These are phyloP conservation scores for Candida ficus DNA, from an alignment of 805 yeast genomes.

Conservation along the genomic window DNA sequence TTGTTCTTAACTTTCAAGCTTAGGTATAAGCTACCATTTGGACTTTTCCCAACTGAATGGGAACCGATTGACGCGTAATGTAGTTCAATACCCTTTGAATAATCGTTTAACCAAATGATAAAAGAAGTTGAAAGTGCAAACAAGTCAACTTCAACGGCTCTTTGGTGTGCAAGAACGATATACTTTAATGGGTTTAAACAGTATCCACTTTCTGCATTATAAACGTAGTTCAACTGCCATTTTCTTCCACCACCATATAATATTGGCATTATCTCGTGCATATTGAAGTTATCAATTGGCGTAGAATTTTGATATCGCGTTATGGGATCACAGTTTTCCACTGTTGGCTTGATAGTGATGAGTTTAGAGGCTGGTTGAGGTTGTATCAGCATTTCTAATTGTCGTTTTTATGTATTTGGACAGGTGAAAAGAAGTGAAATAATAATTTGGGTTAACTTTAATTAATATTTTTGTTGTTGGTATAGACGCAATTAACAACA, in stretches of 20 bases:
- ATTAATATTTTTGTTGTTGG: no score
- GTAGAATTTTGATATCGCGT: conserved; percentile 13
- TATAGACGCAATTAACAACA: no score
- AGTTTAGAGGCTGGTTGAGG: conserved; percentile 1
- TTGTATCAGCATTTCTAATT: background rate
- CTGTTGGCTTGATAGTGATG: conserved; percentile 27
- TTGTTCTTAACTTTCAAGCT: conserved; percentile 12
- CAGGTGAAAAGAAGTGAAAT: no score
- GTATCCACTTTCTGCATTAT: background rate
- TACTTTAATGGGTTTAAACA: conserved; percentile 7
- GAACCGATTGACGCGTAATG: conserved; percentile 26
- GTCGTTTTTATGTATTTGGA: no score
- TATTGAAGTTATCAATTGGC: conserved; percentile 14
- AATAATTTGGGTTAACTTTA: no score
- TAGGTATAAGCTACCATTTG: conserved; percentile 6
- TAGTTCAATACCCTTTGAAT: conserved; percentile 32
- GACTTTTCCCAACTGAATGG: conserved; percentile 16
- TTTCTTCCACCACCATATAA: conserved; percentile 39
- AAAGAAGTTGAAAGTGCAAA: conserved; percentile 33
- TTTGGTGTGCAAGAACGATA: conserved; percentile 12
- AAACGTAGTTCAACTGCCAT: conserved; percentile 19
- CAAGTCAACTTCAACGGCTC: conserved; percentile 26
- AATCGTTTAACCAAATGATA: conserved; percentile 33
- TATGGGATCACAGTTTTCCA: conserved; percentile 29
- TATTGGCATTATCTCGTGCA: conserved; percentile 25